Base-by-base conservation (phyloP, 805 yeast genomes). In the Groenewaldozyma tartarivorans region DNA sequence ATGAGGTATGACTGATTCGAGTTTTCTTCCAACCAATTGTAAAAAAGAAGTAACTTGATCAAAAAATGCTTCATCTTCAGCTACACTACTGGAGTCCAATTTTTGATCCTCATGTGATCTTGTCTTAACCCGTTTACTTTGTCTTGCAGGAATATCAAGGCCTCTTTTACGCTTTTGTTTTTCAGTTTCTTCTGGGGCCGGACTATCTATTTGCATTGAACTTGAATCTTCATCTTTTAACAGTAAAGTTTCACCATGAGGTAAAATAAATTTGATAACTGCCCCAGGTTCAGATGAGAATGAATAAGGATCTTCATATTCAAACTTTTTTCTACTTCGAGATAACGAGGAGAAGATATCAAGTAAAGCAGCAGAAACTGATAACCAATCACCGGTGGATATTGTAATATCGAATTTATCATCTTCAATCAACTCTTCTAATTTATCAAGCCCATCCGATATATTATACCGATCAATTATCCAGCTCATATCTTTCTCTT, bases 41-140 rank as follows among this genome's bases (percentile, higher is more conserved):
- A 54, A 40, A 31, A 54, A 50, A 4, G 41, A 19, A 30, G 35
- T 35, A 33, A 54, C 34, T 22, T 52, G 48, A 17, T 44, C 47
- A 24, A 54, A 51, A 40, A 54, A 54, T 7, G 43, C 36, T 30
- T 52, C 53, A 22, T 49, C 52, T n/a, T 42, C 45, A 11, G 48
- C 16, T n/a, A 47, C 35, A 32, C 50, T 56, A 4, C 40, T 41
- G 11, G 36, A 39, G 16, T 40, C 49, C 2, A 49, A 17, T 4
- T 45, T 34, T 5, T 44, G 44, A 13, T 24, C 29, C 24, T 48
- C 48, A 21, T 47, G 56, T 4, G 41, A 47, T 7, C 56, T 41
- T 4, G 57, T 55, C 15, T 53, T 49, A n/a, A 56, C 55, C 18
- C 61, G 42, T 38, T 53, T 53, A 29, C 47, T 41, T 3, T 36